Base-by-base conservation (phyloP, 2,329 filamentous ascomycete species). In the Phyllosticta paracitricarpa region DNA sequence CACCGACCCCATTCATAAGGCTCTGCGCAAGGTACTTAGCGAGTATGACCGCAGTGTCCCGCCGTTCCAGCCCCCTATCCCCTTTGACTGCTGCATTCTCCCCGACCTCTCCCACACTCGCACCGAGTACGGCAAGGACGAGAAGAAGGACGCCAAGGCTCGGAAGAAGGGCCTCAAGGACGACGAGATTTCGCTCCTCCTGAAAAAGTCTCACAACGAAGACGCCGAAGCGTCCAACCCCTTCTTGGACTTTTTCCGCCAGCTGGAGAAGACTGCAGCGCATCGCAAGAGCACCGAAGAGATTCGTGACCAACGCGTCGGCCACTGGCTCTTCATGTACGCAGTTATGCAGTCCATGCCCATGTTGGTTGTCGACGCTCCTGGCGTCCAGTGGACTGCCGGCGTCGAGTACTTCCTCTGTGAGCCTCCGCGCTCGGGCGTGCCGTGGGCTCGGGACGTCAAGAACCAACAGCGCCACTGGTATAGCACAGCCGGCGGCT, bases 21-120 rank as follows among this genome's bases (percentile, higher is more conserved):
- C 89, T 1, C 78, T 97, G 54, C 85, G 93, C 59, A 87, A 86
- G 64, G 83, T 97, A 12, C 80, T 97, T 65, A 86, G 84, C 66
- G 93, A 97, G 74, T 97, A 91, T 69, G 94, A 99, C 71, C 85
- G 88, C 63, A 93, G 89, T 8, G 89, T 87, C 14, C 91, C 93
- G 1, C 94, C 94, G 0, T 91, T 97, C 0, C 84, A 93, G 63
- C 94, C 94, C 0, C 91, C 93, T 0, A 85, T 97, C 61, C 93
- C 94, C 0, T 97, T 93, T 69, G 93, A 97, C 70, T 79, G 90
- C 4, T 93, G 94, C 2, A 82, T 86, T 65, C 75, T 95, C 25
- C 93, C 93, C 0, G 82, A 81, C 0, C 81, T 95, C 67, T 79
- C 81, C 33, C 78, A 84, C 1, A 80, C 91, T 19, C 80, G 87